Base-by-base conservation (phyloP, 352 stramenopile species). In the Pythium aristosporum region DNA sequence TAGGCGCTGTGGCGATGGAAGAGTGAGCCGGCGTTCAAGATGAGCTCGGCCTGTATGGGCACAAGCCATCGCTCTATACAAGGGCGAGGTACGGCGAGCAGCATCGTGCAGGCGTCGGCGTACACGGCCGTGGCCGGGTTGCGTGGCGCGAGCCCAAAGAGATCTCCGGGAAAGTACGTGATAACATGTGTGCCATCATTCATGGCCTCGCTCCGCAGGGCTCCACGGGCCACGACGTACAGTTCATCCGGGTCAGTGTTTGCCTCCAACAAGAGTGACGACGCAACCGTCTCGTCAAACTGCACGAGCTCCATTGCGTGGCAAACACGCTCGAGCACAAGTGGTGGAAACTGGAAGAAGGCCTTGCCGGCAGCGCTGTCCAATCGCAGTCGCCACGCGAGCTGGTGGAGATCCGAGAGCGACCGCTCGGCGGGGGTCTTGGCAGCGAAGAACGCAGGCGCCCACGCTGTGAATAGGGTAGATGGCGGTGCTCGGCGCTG, bases 321-420 rank as follows among this genome's bases (percentile, higher is more conserved):
- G 34, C 70, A 77, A 7, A 89, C 43, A 1, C 80, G 71, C 30
- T 88, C 80, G 15, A 88, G 58, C 7, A 87, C 74, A 11, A 87
- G 46, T 1, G 79, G 79, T 1, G 80, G 75, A 49, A 89, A 77
- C 61, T 90, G 80, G 55, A 79, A 80, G 30, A 85, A 72, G 34
- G 76, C 65, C 49, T 76, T 86, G 15, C 56, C 72, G 16, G 82
- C 34, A 0, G 52, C 65, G 12, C 65, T 12, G 48, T 86, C 65
- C 0, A 76, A 62, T 1, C 75, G 63, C n/a, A 89, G 41, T 18
- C 69, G 42, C 47, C 74, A 71, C 0, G 70, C 56, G 15, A 79
- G 62, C 48, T 72, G 59, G 8, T 60, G 62, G 28, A 79, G 63
- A 46, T 79, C 65, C 8, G 18, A 25, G 18, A 63, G 39, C 10